Evolutionary conservation across 2,329 filamentous ascomycete genomes (phyloP).

Genomic region (Aspergillus melleus): DNA sequence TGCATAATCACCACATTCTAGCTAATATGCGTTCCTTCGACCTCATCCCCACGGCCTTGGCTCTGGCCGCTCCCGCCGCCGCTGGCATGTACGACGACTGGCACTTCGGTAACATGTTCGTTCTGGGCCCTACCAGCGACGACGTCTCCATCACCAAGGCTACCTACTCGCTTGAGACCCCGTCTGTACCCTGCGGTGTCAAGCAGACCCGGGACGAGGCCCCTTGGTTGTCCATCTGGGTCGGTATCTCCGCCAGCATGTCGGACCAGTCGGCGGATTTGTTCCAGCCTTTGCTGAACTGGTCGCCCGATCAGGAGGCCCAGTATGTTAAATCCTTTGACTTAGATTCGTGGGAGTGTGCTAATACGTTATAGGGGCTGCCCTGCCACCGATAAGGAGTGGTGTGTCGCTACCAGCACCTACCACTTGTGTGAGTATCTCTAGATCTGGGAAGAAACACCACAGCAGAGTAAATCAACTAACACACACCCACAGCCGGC

Average conservation of each 20-base stretch:
- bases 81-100: conserved; percentile 6
- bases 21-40: not conserved
- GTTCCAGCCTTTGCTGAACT: conserved; percentile 13
- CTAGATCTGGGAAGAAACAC: not conserved
- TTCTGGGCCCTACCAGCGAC: conserved; percentile 3
- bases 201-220: not conserved
- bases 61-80: conserved; percentile 6
- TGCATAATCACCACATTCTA: not conserved
- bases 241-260: conserved; percentile 8
- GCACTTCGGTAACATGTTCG: conserved; percentile 11
- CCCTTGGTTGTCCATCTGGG: conserved; percentile 10
- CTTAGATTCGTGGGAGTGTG: not conserved
- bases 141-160: conserved; percentile 11
- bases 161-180: conserved; percentile 7
- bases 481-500: not conserved
- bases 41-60: conserved; percentile 3
- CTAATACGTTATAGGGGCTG: not conserved
- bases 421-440: conserved; percentile 4
- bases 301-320: conserved; percentile 11
- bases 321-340: conserved; percentile 1
- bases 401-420: conserved; percentile 10
- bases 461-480: not conserved
- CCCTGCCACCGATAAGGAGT: conserved; percentile 4
- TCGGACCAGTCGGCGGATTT: conserved; percentile 2
- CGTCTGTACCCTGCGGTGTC: conserved; percentile 3